Conservation (phyloP, 176 grass and related monocot genomes). For the Panicum miliaceum region DNA sequence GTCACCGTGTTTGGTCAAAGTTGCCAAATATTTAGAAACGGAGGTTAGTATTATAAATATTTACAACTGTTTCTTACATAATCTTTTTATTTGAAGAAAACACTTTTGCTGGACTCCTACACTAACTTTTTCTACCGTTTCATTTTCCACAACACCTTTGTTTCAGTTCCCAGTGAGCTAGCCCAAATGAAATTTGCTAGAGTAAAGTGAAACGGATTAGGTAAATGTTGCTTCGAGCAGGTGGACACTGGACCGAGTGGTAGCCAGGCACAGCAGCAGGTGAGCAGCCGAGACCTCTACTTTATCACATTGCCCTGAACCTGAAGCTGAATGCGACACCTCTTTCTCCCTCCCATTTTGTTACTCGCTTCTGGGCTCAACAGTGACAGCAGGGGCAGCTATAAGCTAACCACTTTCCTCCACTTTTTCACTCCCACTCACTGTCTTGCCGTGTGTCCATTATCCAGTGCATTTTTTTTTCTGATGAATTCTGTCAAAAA, state of each 20-base stretch:
- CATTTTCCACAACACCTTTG: background rate
- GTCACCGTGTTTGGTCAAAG: too few species aligned
- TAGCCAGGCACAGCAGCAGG: background rate
- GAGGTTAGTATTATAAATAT: background rate
- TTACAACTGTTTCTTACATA: background rate
- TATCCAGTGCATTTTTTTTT: slow-evolving; percentile 2
- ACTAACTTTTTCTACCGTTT: background rate
- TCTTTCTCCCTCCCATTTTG: background rate
- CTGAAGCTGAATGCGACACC: slow-evolving; percentile 21
- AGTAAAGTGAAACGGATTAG: slow-evolving; percentile 39
- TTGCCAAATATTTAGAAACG: too few species aligned
- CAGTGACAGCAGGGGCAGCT: slow-evolving; percentile 42
- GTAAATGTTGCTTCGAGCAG: slow-evolving; percentile 36
- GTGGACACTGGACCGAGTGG: background rate
- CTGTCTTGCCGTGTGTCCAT: slow-evolving; percentile 30
- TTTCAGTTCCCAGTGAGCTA: background rate
- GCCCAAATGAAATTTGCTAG: background rate
- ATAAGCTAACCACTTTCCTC: slow-evolving; percentile 18
- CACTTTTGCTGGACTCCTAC: background rate
- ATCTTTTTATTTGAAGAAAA: background rate
- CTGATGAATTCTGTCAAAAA: background rate
- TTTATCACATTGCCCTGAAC: slow-evolving; percentile 25
- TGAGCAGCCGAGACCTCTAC: background rate
- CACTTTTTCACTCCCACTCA: background rate
- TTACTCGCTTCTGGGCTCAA: background rate